phyloP scores from a whole-genome alignment of 2,329 filamentous ascomycete genomes.

The Hawksworthiomyces lignivorus region DNA sequence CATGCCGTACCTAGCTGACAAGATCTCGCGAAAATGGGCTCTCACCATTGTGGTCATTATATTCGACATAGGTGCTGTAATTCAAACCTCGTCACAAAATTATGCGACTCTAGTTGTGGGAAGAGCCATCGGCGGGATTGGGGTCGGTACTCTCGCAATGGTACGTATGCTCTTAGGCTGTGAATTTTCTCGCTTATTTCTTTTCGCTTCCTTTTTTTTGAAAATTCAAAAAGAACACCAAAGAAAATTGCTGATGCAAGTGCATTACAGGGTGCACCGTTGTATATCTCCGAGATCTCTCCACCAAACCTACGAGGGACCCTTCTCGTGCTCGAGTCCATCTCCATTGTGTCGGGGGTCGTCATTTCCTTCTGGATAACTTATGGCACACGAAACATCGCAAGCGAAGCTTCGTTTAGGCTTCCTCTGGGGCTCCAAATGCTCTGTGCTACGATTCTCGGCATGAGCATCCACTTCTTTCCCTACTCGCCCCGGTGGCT shows the following conservation, averaged over 20 bases:
- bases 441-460: background rate
- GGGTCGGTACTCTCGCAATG: slow-evolving; percentile 27
- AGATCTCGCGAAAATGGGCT: slow-evolving; percentile 34
- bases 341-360: slow-evolving; percentile 27
- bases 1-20: slow-evolving; percentile 30
- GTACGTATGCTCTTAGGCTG: no score
- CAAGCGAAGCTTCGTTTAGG: background rate
- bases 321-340: slow-evolving; percentile 3
- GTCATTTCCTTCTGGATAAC: slow-evolving; percentile 34
- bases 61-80: slow-evolving; percentile 35
- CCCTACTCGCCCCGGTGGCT: slow-evolving; percentile 11
- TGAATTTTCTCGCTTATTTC: no score
- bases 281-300: slow-evolving; percentile 12
- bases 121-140: slow-evolving; percentile 23
- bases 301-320: slow-evolving; percentile 10
- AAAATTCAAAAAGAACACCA: no score
- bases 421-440: slow-evolving; percentile 4
- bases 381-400: slow-evolving; percentile 25
- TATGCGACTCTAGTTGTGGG: slow-evolving; percentile 22
- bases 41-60: slow-evolving; percentile 29
- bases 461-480: background rate
- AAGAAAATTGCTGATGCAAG: no score
- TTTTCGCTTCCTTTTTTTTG: no score
- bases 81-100: slow-evolving; percentile 24
- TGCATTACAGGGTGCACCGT: slow-evolving; percentile 18